Conservation (phyloP, 1,284 basidiomycete genomes). For the Ustilago shanxiensis region DNA sequence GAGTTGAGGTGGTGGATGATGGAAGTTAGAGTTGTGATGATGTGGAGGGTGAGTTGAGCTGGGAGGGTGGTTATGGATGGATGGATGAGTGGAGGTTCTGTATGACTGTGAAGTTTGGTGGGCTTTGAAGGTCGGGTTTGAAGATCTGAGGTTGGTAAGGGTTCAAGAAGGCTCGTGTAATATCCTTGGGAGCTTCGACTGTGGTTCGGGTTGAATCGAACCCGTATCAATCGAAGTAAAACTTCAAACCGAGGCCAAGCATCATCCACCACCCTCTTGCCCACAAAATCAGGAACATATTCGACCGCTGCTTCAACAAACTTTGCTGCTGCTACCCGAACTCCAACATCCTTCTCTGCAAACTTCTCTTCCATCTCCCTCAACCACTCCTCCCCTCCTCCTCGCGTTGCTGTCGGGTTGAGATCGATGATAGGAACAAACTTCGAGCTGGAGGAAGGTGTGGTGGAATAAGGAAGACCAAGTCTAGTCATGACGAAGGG, state of each 20-base stretch:
- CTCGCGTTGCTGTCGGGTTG: not conserved
- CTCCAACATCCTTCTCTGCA: slow-evolving; percentile 52
- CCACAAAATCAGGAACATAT: slow-evolving; percentile 55
- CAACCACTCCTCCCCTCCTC: slow-evolving; percentile 8
- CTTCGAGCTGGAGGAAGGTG: slow-evolving; percentile 2
- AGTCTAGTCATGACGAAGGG: slow-evolving; percentile 63
- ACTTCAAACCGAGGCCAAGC: slow-evolving; percentile 60
- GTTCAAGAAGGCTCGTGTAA: no score
- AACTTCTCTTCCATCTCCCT: slow-evolving; percentile 20
- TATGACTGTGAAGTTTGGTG: not conserved
- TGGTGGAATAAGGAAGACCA: slow-evolving; percentile 34
- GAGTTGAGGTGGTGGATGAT: slow-evolving; percentile 17
- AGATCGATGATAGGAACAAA: slow-evolving; percentile 34
- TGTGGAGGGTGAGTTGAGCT: slow-evolving; percentile 32
- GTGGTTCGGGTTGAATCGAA: slow-evolving; percentile 26
- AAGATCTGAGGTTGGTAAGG: slow-evolving; percentile 6
- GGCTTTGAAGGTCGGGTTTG: not conserved
- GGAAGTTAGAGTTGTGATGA: slow-evolving; percentile 26
- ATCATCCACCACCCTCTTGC: slow-evolving; percentile 53
- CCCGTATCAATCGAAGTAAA: slow-evolving; percentile 38
- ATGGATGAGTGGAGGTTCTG: slow-evolving; percentile 25
- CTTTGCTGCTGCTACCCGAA: slow-evolving; percentile 56
- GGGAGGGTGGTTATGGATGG: slow-evolving; percentile 26
- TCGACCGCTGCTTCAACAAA: slow-evolving; percentile 44
- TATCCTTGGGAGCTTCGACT: not conserved